These are phyloP conservation scores for Backusella luteola DNA, from an alignment of 192 early-diverging fungal species.

Conservation along the genomic window DNA sequence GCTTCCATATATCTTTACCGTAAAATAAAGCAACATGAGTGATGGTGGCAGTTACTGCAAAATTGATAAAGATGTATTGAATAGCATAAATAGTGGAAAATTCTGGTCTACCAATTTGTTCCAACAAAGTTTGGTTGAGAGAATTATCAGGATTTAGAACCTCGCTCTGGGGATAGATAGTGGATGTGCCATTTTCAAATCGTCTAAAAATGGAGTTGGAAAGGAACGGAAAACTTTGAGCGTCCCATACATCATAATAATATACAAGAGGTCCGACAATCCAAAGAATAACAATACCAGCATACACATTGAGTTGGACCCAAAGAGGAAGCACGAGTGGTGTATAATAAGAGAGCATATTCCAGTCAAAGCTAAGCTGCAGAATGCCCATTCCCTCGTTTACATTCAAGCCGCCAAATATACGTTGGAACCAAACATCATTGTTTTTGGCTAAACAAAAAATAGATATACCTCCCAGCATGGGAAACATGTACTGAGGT, in stretches of 20 bases:
- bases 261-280: constrained; percentile 55
- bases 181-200: constrained; percentile 39
- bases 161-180: constrained; percentile 24
- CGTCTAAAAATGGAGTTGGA: constrained; percentile 44
- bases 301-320: constrained; percentile 64
- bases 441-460: constrained; percentile 34
- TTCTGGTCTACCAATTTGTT: constrained; percentile 44
- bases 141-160: constrained; percentile 46
- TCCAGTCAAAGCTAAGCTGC: constrained; percentile 46
- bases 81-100: constrained; percentile 56
- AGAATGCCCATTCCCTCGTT: constrained; percentile 40
- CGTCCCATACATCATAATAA: constrained; percentile 54
- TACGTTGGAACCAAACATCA: constrained; percentile 22
- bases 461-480: constrained; percentile 34
- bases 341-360: constrained; percentile 24
- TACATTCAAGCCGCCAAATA: constrained; percentile 35
- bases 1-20: constrained; percentile 59
- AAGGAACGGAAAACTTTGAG: constrained; percentile 50
- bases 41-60: constrained; percentile 59
- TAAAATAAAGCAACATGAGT: constrained; percentile 61
- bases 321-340: constrained; percentile 64
- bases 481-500: constrained; percentile 40
- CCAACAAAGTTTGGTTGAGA: constrained; percentile 46
- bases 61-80: constrained; percentile 57
- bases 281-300: constrained; percentile 55